phyloP scores from a whole-genome alignment of 176 grass and related monocot species.

The Triticum monococcum region DNA sequence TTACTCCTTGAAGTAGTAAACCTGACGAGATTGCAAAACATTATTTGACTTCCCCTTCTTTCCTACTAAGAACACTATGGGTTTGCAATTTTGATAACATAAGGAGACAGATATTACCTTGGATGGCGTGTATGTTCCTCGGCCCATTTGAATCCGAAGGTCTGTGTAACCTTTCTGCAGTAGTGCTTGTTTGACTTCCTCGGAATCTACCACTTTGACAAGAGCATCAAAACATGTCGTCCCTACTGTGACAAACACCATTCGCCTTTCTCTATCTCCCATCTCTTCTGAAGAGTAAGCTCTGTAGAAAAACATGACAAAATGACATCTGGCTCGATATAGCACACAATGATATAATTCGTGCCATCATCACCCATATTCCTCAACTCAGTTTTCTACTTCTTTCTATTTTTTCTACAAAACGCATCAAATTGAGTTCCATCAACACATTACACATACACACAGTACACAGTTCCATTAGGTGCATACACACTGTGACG shows the following conservation, averaged over 20 bases:
- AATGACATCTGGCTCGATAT: too few species aligned
- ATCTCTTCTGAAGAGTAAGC: not conserved
- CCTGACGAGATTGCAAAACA: not conserved
- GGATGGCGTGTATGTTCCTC: slow-evolving; percentile 51
- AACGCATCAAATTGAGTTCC: too few species aligned
- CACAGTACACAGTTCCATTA: too few species aligned
- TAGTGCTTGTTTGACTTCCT: slow-evolving; percentile 58
- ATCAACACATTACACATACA: too few species aligned
- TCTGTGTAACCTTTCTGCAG: slow-evolving; percentile 54
- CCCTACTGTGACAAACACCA: slow-evolving; percentile 81
- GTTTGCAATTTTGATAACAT: not conserved
- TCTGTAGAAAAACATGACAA: not conserved
- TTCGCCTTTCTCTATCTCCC: slow-evolving; percentile 25
- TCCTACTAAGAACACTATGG: not conserved
- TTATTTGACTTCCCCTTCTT: not conserved
- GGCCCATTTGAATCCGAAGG: slow-evolving; percentile 71
- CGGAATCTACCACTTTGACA: slow-evolving; percentile 56
- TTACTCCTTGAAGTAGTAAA: not conserved
- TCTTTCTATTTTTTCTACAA: too few species aligned
- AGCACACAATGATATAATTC: too few species aligned
- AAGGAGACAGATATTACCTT: slow-evolving; percentile 41
- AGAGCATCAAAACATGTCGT: slow-evolving; percentile 83
- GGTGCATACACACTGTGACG: too few species aligned
- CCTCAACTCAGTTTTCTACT: too few species aligned
- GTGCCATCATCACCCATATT: too few species aligned